Percentiles rank a stretch among this genome's conserved stretches.
Conservation (phyloP, 768 basidiomycete genomes). For the Phlebiopsis gigantea region DNA sequence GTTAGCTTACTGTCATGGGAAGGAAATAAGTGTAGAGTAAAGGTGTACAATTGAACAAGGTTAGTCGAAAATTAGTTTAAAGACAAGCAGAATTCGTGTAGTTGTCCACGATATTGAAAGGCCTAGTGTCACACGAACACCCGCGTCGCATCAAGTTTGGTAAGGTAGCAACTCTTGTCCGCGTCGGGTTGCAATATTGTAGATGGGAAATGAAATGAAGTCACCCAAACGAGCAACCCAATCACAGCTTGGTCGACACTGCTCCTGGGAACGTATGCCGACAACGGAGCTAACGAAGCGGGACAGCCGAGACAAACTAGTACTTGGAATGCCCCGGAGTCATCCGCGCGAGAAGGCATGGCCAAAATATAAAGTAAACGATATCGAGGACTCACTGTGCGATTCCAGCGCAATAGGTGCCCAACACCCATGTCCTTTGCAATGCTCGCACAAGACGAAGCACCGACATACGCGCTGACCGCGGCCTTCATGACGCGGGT, state of each 20-base stretch:
- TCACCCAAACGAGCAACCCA: too few species aligned
- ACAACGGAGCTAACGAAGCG: too few species aligned
- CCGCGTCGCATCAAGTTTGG: too few species aligned
- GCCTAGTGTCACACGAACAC: not conserved
- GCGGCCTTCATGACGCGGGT: constrained; percentile 89
- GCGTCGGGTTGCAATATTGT: too few species aligned
- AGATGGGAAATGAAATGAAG: too few species aligned
- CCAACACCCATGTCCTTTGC: constrained; percentile 82
- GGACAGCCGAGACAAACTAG: not conserved
- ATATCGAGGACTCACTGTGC: constrained; percentile 46
- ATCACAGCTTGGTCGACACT: too few species aligned
- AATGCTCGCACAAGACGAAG: constrained; percentile 74
- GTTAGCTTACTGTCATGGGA: not conserved
- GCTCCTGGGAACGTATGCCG: too few species aligned
- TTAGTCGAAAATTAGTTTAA: not conserved
- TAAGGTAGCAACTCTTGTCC: too few species aligned
- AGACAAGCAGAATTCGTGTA: not conserved
- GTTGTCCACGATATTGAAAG: not conserved
- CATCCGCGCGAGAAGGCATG: not conserved
- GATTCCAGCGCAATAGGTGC: constrained; percentile 77
- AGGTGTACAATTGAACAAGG: not conserved
- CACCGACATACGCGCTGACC: constrained; percentile 88
- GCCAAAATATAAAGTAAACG: not conserved
- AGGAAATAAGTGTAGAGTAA: not conserved
- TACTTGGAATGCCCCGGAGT: not conserved